A percentile compares a stretch with the other conserved stretches of the same genome.
phyloP scores from a whole-genome alignment of 768 basidiomycete species.

The Hypholoma fasciculare region DNA sequence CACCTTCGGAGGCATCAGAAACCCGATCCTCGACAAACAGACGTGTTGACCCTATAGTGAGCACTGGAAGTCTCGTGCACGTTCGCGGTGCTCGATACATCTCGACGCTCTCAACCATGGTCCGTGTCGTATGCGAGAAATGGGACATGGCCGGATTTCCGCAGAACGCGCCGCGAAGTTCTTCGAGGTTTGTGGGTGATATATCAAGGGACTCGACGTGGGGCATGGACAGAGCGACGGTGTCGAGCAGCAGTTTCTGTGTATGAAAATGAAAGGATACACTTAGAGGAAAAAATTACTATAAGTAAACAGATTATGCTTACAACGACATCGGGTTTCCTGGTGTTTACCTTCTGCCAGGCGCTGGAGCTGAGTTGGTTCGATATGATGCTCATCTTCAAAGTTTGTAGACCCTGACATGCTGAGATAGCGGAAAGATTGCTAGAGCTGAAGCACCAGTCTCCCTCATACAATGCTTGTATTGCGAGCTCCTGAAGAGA shows the following conservation, averaged over 20 bases:
- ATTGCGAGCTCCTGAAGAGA: constrained; percentile 6
- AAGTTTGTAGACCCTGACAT: constrained; percentile 3
- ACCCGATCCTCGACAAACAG: background rate
- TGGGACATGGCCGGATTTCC: background rate
- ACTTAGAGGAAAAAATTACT: background rate
- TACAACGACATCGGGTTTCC: constrained; percentile 1
- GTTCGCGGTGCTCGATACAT: background rate
- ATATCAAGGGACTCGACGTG: background rate
- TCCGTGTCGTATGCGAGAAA: background rate
- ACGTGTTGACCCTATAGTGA: background rate
- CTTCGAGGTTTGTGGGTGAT: background rate
- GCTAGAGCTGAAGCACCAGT: constrained; percentile 10
- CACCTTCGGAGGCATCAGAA: background rate
- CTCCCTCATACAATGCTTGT: constrained; percentile 1
- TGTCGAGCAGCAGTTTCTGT: constrained; percentile 3
- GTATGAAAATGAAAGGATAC: background rate
- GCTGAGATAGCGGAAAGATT: background rate
- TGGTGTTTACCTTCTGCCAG: background rate
- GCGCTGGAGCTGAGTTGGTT: background rate
- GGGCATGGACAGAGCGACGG: background rate
- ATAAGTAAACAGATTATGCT: background rate
- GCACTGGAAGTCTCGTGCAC: background rate
- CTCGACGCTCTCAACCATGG: background rate
- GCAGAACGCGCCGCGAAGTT: background rate
- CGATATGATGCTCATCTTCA: background rate